Percentiles rank a stretch among this genome's conserved stretches.
phyloP scores from a whole-genome alignment of 306 rosid species.

The Rosa multiflora region DNA sequence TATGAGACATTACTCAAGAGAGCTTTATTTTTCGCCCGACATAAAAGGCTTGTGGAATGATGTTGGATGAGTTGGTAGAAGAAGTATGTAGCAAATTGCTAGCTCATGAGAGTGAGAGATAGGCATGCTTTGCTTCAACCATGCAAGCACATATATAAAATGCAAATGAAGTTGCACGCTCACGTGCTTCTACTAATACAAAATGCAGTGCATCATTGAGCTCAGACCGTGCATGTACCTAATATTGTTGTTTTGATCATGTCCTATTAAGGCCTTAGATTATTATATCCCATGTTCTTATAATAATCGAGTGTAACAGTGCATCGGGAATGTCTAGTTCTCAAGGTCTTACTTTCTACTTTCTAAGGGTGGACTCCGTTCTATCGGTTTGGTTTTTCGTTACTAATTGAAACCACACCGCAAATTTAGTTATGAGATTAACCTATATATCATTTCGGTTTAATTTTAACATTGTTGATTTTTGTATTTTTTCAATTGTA shows the following conservation, averaged over 20 bases:
- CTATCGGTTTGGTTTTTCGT: no score
- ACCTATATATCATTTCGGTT: no score
- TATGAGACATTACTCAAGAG: background rate
- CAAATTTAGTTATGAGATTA: no score
- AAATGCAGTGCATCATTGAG: constrained; percentile 13
- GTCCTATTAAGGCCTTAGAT: constrained; percentile 4
- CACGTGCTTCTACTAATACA: constrained; percentile 28
- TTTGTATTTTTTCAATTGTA: no score
- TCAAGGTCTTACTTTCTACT: background rate
- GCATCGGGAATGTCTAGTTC: background rate
- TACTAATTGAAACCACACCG: no score
- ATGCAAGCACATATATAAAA: background rate
- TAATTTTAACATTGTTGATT: no score
- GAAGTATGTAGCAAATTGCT: background rate
- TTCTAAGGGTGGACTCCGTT: no score
- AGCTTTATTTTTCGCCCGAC: constrained; percentile 28
- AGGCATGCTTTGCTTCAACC: constrained; percentile 19
- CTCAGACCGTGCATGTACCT: constrained; percentile 1
- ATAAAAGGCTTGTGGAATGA: constrained; percentile 24
- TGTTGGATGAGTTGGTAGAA: constrained; percentile 32
- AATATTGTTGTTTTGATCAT: constrained; percentile 1
- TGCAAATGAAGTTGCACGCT: constrained; percentile 6
- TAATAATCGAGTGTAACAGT: background rate
- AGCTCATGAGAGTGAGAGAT: constrained; percentile 14
- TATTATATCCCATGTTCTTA: background rate